Evolutionary conservation across 2,329 filamentous ascomycete species (phyloP).

Genomic region (Furcasterigmium furcatum): DNA sequence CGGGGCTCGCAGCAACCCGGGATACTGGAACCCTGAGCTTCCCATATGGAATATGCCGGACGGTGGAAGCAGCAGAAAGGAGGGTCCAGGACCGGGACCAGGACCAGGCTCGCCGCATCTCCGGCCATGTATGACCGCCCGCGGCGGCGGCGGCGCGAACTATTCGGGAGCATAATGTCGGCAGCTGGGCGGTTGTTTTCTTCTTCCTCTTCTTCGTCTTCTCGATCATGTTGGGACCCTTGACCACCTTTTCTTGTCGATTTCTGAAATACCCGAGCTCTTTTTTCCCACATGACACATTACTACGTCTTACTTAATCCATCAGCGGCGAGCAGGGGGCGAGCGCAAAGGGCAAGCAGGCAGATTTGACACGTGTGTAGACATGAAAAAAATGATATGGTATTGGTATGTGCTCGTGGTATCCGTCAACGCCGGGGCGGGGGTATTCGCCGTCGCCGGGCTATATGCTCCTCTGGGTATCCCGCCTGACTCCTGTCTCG

Average conservation of each 20-base stretch:
- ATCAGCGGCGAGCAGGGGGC: background rate
- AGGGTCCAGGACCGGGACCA: too few species aligned
- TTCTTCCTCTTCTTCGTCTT: slow-evolving; percentile 1
- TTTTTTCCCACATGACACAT: slow-evolving; percentile 1
- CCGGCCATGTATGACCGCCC: too few species aligned
- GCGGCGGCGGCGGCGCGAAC: too few species aligned
- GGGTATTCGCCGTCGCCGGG: background rate
- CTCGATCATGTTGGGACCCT: slow-evolving; percentile 3
- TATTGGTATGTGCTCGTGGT: background rate
- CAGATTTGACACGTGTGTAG: background rate
- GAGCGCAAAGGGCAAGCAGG: background rate
- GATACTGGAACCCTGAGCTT: too few species aligned
- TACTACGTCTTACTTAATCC: background rate
- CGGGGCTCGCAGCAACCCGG: too few species aligned
- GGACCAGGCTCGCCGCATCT: too few species aligned
- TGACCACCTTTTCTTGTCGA: slow-evolving; percentile 8
- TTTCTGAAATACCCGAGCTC: slow-evolving; percentile 14
- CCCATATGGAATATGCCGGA: too few species aligned
- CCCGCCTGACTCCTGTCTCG: background rate
- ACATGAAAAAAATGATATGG: background rate
- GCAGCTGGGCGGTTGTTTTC: background rate
- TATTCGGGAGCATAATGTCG: too few species aligned
- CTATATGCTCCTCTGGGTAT: too few species aligned
- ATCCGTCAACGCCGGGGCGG: background rate
- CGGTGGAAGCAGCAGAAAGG: too few species aligned